Conservation (phyloP, 169 alveolate species). For the Plasmodium berghei region DNA sequence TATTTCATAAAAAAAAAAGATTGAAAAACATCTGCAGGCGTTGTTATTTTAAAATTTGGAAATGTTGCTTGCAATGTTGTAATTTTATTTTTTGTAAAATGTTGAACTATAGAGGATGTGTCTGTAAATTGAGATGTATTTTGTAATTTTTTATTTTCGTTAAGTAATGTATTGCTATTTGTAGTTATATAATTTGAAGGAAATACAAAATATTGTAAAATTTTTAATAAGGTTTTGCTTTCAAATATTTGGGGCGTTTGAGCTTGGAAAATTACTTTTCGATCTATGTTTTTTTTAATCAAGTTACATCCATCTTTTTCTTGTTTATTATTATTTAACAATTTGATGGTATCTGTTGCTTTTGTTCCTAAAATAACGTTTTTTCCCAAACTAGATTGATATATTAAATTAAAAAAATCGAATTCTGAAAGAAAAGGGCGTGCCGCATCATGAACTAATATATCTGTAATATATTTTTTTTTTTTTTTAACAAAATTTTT, state of each 20-base stretch:
- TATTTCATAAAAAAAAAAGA: constrained; percentile 28
- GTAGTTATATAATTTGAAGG: not conserved
- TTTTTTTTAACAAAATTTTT: not conserved
- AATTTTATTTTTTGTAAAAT: constrained; percentile 27
- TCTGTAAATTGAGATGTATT: constrained; percentile 23
- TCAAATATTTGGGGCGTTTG: constrained; percentile 67
- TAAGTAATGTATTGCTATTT: not conserved
- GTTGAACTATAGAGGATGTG: constrained; percentile 33
- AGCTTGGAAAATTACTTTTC: constrained; percentile 28
- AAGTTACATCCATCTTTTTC: not conserved
- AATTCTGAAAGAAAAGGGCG: constrained; percentile 59
- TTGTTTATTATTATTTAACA: not conserved
- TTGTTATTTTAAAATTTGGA: constrained; percentile 55
- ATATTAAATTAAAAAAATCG: constrained; percentile 37
- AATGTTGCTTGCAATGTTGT: constrained; percentile 18
- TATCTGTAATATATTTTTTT: constrained; percentile 12
- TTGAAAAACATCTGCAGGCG: constrained; percentile 37
- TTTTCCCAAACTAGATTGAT: constrained; percentile 18
- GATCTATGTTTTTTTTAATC: constrained; percentile 12
- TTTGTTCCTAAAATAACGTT: constrained; percentile 26
- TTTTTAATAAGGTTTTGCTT: constrained; percentile 16
- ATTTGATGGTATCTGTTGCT: constrained; percentile 53
- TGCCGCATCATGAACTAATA: constrained; percentile 55
- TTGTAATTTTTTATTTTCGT: not conserved
- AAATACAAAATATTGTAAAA: not conserved